A percentile compares a stretch with the other conserved stretches of the same genome.
phyloP scores from a whole-genome alignment of 2,329 filamentous ascomycete species.

The Alternaria gaisen region DNA sequence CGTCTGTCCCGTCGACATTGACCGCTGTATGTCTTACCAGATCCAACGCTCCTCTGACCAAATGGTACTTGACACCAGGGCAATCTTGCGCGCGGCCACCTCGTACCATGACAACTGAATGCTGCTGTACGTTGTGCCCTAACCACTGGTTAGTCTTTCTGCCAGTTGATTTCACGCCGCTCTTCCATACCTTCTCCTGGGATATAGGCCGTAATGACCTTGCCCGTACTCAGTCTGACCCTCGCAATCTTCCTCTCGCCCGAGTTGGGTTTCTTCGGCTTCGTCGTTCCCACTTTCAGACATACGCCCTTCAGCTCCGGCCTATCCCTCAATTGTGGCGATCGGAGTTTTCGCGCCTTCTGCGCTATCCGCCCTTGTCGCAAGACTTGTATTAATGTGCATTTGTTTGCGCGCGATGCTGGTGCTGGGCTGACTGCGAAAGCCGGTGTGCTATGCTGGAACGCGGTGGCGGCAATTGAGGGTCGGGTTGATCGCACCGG shows the following conservation, averaged over 20 bases:
- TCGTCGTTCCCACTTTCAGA: constrained; percentile 89
- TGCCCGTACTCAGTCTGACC: constrained; percentile 86
- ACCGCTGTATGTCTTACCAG: constrained; percentile 69
- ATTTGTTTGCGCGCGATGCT: constrained; percentile 49
- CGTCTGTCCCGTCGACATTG: neutral
- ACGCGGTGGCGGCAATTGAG: constrained; percentile 29
- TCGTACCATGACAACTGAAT: constrained; percentile 95
- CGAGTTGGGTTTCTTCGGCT: constrained; percentile 99
- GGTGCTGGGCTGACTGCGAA: constrained; percentile 50
- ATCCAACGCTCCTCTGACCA: constrained; percentile 91
- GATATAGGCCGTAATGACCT: constrained; percentile 90
- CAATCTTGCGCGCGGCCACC: constrained; percentile 96
- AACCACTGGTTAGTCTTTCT: constrained; percentile 17
- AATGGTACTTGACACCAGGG: constrained; percentile 95
- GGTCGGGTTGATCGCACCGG: constrained; percentile 26
- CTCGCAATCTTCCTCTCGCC: constrained; percentile 95
- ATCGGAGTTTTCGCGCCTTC: constrained; percentile 83
- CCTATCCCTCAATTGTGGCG: constrained; percentile 79
- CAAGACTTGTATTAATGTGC: constrained; percentile 61
- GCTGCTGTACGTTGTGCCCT: constrained; percentile 98
- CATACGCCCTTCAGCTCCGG: constrained; percentile 96
- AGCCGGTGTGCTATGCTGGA: constrained; percentile 31
- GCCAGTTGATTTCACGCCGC: constrained; percentile 7
- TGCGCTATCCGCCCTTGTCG: constrained; percentile 81
- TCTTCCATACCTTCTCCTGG: constrained; percentile 77